These are phyloP conservation scores for Colletotrichum kahawae DNA, from an alignment of 2,329 filamentous ascomycete species.

Conservation along the genomic window DNA sequence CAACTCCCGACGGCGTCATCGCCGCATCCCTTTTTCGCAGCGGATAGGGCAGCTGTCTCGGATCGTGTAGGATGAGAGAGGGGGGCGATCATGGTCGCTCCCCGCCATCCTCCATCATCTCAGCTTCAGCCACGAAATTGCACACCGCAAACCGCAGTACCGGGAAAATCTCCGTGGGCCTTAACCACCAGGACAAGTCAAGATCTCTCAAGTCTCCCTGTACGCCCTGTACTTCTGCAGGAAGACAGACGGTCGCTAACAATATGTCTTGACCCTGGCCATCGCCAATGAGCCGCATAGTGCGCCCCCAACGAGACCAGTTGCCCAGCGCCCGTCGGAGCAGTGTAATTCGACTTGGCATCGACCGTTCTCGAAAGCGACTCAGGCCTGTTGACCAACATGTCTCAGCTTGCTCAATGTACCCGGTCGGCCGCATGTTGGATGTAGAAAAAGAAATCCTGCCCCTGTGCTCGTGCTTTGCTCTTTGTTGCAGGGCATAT, in stretches of 20 bases:
- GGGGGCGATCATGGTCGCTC: not conserved
- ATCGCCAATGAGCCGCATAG: not conserved
- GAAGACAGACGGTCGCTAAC: not conserved
- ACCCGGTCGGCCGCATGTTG: not conserved
- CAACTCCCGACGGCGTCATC: not conserved
- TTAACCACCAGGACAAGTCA: not conserved
- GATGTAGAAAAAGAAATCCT: not conserved
- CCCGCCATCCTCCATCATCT: not conserved
- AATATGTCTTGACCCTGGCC: not conserved
- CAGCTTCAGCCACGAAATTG: slow-evolving; percentile 1
- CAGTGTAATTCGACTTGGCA: not conserved
- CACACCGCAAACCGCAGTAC: not conserved
- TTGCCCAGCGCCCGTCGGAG: not conserved
- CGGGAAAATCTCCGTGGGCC: not conserved
- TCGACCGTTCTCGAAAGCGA: not conserved
- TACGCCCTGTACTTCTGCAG: not conserved
- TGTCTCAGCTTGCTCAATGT: not conserved
- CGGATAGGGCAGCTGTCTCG: not conserved
- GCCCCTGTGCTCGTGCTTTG: not conserved
- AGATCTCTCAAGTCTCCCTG: not conserved
- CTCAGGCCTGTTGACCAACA: not conserved
- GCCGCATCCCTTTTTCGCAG: not conserved
- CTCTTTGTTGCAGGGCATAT: not conserved
- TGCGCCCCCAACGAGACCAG: not conserved
- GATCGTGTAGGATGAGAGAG: not conserved